phyloP scores from a whole-genome alignment of 805 yeast species.

The Metschnikowia dekortorum region DNA sequence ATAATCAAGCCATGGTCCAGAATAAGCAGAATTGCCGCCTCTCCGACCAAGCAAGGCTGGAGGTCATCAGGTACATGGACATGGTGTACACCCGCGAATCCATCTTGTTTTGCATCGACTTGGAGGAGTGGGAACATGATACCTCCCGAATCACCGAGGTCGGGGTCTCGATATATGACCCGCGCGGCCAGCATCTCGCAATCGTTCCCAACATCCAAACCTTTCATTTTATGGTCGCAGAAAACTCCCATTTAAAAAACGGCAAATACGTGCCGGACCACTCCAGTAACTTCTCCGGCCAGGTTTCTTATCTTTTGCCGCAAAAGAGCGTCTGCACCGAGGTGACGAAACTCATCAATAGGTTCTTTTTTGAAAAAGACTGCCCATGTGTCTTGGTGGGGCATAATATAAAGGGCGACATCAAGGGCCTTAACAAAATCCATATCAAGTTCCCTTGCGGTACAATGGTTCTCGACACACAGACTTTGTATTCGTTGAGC shows the following conservation, averaged over 20 bases:
- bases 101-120: slow-evolving; percentile 21
- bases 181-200: slow-evolving; percentile 12
- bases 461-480: slow-evolving; percentile 17
- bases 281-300: slow-evolving; percentile 17
- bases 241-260: slow-evolving; percentile 14
- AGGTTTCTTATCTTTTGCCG: slow-evolving; percentile 13
- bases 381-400: slow-evolving; percentile 19
- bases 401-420: slow-evolving; percentile 14
- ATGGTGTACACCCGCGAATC: slow-evolving; percentile 16
- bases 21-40: background rate
- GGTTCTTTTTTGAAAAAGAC: slow-evolving; percentile 10
- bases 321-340: slow-evolving; percentile 5
- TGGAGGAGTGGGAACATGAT: slow-evolving; percentile 22
- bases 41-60: background rate
- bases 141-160: slow-evolving; percentile 19
- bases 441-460: slow-evolving; percentile 5
- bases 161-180: slow-evolving; percentile 24
- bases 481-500: slow-evolving; percentile 11
- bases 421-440: slow-evolving; percentile 11
- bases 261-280: slow-evolving; percentile 22
- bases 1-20: background rate
- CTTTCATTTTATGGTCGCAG: slow-evolving; percentile 18
- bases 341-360: slow-evolving; percentile 9
- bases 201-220: slow-evolving; percentile 16
- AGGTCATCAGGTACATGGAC: slow-evolving; percentile 10